Percentiles rank a stretch among this genome's conserved stretches.
phyloP scores from a whole-genome alignment of 805 yeast species.

The Pichia eremophila region DNA sequence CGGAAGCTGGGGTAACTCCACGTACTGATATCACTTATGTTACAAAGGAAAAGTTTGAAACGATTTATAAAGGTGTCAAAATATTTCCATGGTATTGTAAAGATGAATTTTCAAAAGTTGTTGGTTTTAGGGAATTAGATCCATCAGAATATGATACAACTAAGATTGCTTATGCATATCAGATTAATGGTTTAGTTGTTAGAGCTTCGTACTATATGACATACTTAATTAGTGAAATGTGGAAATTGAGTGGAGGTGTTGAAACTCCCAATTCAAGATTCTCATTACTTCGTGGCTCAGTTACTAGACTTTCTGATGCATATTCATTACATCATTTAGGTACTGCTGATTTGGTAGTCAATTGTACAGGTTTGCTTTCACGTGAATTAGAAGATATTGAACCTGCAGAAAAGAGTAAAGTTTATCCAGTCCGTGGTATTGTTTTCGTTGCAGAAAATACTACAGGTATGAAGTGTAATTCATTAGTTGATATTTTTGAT shows the following conservation, averaged over 20 bases:
- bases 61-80: conserved; percentile 7
- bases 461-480: conserved; percentile 20
- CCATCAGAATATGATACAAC: conserved; percentile 27
- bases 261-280: conserved; percentile 32
- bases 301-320: conserved; percentile 40
- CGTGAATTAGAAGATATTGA: conserved; percentile 33
- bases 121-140: conserved; percentile 27
- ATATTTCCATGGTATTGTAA: conserved; percentile 38
- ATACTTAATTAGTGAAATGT: conserved; percentile 25
- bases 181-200: conserved; percentile 30
- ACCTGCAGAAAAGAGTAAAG: conserved; percentile 11
- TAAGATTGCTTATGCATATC: conserved; percentile 32
- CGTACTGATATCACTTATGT: conserved; percentile 13
- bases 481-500: conserved; percentile 15
- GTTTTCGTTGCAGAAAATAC: conserved; percentile 42
- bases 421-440: conserved; percentile 52
- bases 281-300: conserved; percentile 30
- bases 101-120: conserved; percentile 15
- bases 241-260: conserved; percentile 5
- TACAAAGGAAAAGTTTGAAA: conserved; percentile 12
- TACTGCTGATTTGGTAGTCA: conserved; percentile 42
- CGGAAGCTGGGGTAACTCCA: conserved; percentile 38
- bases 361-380: conserved; percentile 48
- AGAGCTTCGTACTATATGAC: conserved; percentile 21
- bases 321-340: conserved; percentile 30